These are phyloP conservation scores for Lentinula guzmanii DNA, from an alignment of 768 basidiomycete species.

Conservation along the genomic window DNA sequence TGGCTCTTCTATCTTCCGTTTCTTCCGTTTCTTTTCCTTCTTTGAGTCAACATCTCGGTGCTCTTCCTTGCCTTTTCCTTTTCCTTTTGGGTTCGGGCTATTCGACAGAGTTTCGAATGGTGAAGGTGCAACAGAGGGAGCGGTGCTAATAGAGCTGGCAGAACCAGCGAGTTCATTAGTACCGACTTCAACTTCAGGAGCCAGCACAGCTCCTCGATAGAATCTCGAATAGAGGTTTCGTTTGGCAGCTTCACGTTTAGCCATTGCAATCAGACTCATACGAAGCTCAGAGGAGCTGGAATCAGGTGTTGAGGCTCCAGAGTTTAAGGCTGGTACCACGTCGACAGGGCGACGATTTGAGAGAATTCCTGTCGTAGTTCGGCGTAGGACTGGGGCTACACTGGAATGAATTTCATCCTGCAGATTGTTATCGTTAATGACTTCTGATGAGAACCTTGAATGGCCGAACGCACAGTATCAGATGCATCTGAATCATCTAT, in stretches of 20 bases:
- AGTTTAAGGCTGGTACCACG: slow-evolving; percentile 44
- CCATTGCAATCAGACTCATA: slow-evolving; percentile 49
- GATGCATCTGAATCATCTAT: slow-evolving; percentile 40
- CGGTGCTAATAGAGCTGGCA: not conserved
- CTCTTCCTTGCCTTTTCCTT: slow-evolving; percentile 6
- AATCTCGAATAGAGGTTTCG: slow-evolving; percentile 74
- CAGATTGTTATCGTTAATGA: not conserved
- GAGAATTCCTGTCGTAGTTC: slow-evolving; percentile 71
- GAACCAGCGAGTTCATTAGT: not conserved
- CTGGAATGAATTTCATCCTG: slow-evolving; percentile 6
- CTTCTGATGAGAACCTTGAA: not conserved
- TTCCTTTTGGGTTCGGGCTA: slow-evolving; percentile 2
- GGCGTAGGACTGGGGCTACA: slow-evolving; percentile 30
- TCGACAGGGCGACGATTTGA: slow-evolving; percentile 59
- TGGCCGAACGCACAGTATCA: not conserved
- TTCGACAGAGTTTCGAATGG: not conserved
- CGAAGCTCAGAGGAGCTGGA: slow-evolving; percentile 22
- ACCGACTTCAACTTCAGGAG: slow-evolving; percentile 28
- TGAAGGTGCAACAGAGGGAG: not conserved
- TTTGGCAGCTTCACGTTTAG: slow-evolving; percentile 77
- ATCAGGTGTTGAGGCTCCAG: slow-evolving; percentile 37
- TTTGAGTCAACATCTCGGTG: not conserved
- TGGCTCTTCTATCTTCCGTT: slow-evolving; percentile 3
- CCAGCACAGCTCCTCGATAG: slow-evolving; percentile 69
- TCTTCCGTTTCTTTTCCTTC: slow-evolving; percentile 8